Evolutionary conservation across 768 basidiomycete genomes (phyloP).

Genomic region (Boletus eberwhitei): DNA sequence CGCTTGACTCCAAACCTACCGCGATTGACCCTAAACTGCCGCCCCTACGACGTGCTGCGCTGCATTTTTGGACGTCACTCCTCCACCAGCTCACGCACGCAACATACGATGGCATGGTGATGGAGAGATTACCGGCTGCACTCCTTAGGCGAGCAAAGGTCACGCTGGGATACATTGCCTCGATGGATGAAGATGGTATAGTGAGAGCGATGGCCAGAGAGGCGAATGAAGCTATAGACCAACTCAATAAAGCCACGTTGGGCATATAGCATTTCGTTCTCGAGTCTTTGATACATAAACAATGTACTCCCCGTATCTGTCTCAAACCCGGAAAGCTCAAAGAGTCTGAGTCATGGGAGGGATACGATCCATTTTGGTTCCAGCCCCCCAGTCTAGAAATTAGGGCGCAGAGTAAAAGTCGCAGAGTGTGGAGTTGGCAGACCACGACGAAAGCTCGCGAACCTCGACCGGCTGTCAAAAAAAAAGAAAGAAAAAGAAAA

Average conservation of each 20-base stretch:
- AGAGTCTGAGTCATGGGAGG: constrained; percentile 81
- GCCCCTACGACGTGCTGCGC: constrained; percentile 76
- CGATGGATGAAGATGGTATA: constrained; percentile 68
- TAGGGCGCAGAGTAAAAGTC: constrained; percentile 13
- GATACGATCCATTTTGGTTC: constrained; percentile 61
- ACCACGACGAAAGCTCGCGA: constrained; percentile 27
- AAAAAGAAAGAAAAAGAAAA: not conserved
- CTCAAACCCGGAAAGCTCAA: constrained; percentile 63
- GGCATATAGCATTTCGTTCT: constrained; percentile 9
- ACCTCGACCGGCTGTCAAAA: constrained; percentile 8
- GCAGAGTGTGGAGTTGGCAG: constrained; percentile 22
- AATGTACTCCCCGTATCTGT: constrained; percentile 86
- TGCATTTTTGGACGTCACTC: constrained; percentile 76
- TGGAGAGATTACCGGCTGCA: constrained; percentile 22
- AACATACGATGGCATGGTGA: constrained; percentile 40
- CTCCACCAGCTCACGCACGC: constrained; percentile 57
- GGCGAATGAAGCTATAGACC: constrained; percentile 50
- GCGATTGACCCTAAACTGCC: constrained; percentile 63
- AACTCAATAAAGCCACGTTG: constrained; percentile 48
- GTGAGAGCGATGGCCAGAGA: constrained; percentile 78
- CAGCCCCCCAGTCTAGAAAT: constrained; percentile 4
- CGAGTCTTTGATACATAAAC: not conserved
- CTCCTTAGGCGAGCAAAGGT: constrained; percentile 50
- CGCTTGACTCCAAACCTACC: constrained; percentile 56
- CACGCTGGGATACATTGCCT: constrained; percentile 66